phyloP scores from a whole-genome alignment of 495 filamentous ascomycete genomes.

The Podospora australis region DNA sequence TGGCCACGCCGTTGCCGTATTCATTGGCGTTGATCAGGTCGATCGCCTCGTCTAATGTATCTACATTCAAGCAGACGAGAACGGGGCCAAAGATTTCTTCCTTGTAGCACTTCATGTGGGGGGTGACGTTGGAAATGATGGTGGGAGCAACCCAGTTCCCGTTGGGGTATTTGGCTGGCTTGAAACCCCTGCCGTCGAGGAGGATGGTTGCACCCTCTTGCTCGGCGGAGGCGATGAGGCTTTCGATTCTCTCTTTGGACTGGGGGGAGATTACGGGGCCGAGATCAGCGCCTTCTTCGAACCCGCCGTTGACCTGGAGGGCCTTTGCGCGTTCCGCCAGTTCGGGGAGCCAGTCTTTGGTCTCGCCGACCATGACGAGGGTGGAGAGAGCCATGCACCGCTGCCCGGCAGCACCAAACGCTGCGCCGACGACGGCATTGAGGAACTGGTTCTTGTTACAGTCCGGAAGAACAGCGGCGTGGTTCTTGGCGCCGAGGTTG shows the following conservation, averaged over 20 bases:
- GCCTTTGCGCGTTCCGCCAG: conserved; percentile 85
- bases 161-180: conserved; percentile 87
- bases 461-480: conserved; percentile 90
- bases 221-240: conserved; percentile 81
- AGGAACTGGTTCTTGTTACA: conserved; percentile 97
- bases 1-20: conserved; percentile 61
- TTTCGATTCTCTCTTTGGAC: conserved; percentile 84
- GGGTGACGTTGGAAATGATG: conserved; percentile 88
- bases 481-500: conserved; percentile 98
- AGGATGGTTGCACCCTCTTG: conserved; percentile 90
- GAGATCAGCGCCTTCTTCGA: conserved; percentile 88
- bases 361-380: conserved; percentile 88
- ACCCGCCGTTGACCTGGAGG: conserved; percentile 88
- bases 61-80: conserved; percentile 74
- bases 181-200: conserved; percentile 85
- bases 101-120: conserved; percentile 87
- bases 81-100: conserved; percentile 98
- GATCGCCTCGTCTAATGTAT: conserved; percentile 73
- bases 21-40: conserved; percentile 59
- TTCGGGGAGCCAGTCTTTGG: conserved; percentile 86
- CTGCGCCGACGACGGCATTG: conserved; percentile 89
- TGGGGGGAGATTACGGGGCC: conserved; percentile 96
- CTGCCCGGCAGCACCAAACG: conserved; percentile 95
- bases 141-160: conserved; percentile 96
- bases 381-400: conserved; percentile 97